phyloP scores from a whole-genome alignment of 2,329 filamentous ascomycete genomes.

The Trichophyton verrucosum region DNA sequence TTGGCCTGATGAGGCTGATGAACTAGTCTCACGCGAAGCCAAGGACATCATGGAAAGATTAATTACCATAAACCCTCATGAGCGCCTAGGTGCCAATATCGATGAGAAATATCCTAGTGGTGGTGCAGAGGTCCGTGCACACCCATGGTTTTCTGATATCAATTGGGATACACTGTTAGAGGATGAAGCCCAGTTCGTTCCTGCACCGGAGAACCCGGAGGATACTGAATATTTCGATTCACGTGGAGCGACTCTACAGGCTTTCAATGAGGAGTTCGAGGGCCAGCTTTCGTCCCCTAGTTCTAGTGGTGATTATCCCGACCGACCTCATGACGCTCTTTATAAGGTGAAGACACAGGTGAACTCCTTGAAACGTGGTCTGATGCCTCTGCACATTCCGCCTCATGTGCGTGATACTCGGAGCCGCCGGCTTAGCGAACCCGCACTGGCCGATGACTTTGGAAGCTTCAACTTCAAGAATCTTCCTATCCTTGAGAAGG shows the following conservation, averaged over 20 bases:
- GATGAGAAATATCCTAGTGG: conserved; percentile 72
- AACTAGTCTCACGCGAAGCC: conserved; percentile 70
- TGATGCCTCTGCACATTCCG: conserved; percentile 93
- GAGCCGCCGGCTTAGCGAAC: conserved; percentile 78
- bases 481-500: conserved; percentile 86
- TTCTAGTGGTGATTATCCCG: conserved; percentile 62
- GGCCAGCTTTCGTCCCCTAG: conserved; percentile 69
- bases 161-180: conserved; percentile 88
- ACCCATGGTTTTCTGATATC: conserved; percentile 76
- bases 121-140: conserved; percentile 78
- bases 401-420: conserved; percentile 89
- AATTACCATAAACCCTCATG: conserved; percentile 68
- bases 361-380: conserved; percentile 72
- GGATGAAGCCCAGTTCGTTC: conserved; percentile 91
- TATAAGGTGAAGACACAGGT: conserved; percentile 80
- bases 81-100: conserved; percentile 73
- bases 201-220: conserved; percentile 81
- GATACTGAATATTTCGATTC: conserved; percentile 97
- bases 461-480: conserved; percentile 97
- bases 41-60: conserved; percentile 91
- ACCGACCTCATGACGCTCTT: conserved; percentile 86
- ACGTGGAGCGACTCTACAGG: conserved; percentile 78
- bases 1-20: conserved; percentile 77
- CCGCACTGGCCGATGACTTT: conserved; percentile 80
- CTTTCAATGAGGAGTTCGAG: conserved; percentile 88